Percentiles rank a stretch among this genome's conserved stretches.
Conservation (phyloP, 1,139 yeast species). For the Debaryomyces coudertii region DNA sequence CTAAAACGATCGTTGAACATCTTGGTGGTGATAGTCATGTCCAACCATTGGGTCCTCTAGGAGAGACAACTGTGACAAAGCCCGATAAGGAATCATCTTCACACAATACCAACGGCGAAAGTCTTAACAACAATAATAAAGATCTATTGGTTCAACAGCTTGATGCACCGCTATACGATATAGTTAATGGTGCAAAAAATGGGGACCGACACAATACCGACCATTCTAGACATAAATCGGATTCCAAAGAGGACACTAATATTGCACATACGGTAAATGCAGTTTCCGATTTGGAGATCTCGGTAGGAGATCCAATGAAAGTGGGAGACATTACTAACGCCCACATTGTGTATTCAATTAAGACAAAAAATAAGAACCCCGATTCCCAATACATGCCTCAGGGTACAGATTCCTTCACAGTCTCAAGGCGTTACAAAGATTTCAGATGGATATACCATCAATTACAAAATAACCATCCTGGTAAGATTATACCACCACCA, state of each 20-base stretch:
- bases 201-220: constrained; percentile 15
- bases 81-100: constrained; percentile 17
- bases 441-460: constrained; percentile 90
- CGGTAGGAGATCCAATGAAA: constrained; percentile 89
- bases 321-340: constrained; percentile 90
- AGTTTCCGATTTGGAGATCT: constrained; percentile 52
- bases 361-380: constrained; percentile 50
- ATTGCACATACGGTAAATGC: constrained; percentile 2
- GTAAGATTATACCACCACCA: constrained; percentile 92
- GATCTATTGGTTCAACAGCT: constrained; percentile 7
- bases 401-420: constrained; percentile 46
- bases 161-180: constrained; percentile 52
- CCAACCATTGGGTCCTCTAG: constrained; percentile 48
- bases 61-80: constrained; percentile 20
- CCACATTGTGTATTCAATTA: constrained; percentile 84
- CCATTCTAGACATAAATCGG: background rate
- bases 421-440: constrained; percentile 79
- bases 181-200: constrained; percentile 27
- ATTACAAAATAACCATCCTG: constrained; percentile 83
- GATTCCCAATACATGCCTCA: constrained; percentile 25
- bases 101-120: constrained; percentile 24
- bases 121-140: constrained; percentile 4
- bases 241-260: constrained; percentile 7
- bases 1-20: constrained; percentile 37
- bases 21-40: constrained; percentile 21